Conservation (phyloP, 2,329 filamentous ascomycete genomes). For the Fusarium sp. region DNA sequence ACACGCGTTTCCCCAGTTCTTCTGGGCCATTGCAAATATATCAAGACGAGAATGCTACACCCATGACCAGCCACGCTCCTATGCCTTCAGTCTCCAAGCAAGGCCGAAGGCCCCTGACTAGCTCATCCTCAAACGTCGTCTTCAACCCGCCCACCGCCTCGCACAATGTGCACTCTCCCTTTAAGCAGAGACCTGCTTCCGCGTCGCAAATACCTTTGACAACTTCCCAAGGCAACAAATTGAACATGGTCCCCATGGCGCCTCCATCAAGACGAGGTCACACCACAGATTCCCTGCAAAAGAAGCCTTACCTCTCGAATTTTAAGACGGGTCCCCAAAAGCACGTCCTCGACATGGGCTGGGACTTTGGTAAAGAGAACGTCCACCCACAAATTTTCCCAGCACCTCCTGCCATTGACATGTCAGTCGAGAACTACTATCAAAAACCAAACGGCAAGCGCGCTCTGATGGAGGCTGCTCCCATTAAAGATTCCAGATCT, state of each 20-base stretch:
- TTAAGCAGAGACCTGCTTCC: constrained; percentile 71
- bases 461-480: constrained; percentile 76
- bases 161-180: constrained; percentile 72
- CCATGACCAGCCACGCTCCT: constrained; percentile 66
- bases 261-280: constrained; percentile 67
- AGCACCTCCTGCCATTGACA: constrained; percentile 58
- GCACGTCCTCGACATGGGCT: constrained; percentile 57
- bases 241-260: constrained; percentile 75
- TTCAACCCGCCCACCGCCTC: constrained; percentile 71
- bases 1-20: constrained; percentile 58
- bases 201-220: constrained; percentile 70
- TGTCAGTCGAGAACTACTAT: constrained; percentile 64
- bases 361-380: constrained; percentile 66
- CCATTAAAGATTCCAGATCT: constrained; percentile 74
- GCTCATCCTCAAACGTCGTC: constrained; percentile 69
- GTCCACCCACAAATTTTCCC: constrained; percentile 63
- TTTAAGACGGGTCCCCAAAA: constrained; percentile 69
- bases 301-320: constrained; percentile 71
- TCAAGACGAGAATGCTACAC: constrained; percentile 61
- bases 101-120: constrained; percentile 60
- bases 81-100: constrained; percentile 65
- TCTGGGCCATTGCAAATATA: constrained; percentile 64
- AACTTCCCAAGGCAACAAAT: constrained; percentile 65
- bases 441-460: constrained; percentile 68
- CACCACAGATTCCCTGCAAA: constrained; percentile 74